phyloP scores from a whole-genome alignment of 148 eudicot species.

The Hydrangea macrophylla region DNA sequence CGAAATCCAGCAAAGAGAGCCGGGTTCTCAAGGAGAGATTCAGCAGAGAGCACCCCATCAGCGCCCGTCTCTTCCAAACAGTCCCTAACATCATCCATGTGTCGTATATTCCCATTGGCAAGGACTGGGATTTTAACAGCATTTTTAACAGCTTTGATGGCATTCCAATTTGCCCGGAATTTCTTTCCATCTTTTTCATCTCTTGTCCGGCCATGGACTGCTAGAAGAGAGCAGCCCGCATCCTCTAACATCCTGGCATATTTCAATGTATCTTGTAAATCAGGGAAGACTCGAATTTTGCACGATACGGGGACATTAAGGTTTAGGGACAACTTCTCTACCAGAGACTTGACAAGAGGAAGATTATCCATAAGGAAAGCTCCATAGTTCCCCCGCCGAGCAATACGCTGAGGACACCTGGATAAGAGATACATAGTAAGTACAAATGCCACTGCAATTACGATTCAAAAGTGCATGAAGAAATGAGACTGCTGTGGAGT shows the following conservation, averaged over 20 bases:
- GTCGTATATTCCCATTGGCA: conserved; percentile 86
- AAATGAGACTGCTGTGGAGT: background rate
- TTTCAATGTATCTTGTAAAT: conserved; percentile 62
- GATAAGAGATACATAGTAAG: conserved; percentile 14
- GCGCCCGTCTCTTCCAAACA: conserved; percentile 76
- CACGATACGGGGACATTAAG: conserved; percentile 90
- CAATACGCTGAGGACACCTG: conserved; percentile 98
- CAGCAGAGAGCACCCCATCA: conserved; percentile 94
- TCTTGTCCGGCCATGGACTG: conserved; percentile 94
- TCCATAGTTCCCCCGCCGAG: conserved; percentile 85
- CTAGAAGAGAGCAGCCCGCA: conserved; percentile 92
- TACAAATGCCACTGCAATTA: background rate
- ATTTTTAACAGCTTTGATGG: conserved; percentile 64
- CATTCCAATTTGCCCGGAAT: conserved; percentile 71
- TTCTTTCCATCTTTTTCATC: conserved; percentile 92
- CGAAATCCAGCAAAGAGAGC: conserved; percentile 89
- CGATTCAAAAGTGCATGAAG: background rate
- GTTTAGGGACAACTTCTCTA: conserved; percentile 68
- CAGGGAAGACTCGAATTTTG: conserved; percentile 87
- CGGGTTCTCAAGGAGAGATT: conserved; percentile 92
- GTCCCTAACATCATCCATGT: conserved; percentile 70
- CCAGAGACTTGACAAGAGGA: conserved; percentile 76
- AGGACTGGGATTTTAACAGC: conserved; percentile 82
- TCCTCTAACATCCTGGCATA: conserved; percentile 94
- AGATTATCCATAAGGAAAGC: conserved; percentile 96